These are phyloP conservation scores for Rhazya stricta DNA, from an alignment of 257 asterid genomes.

Conservation along the genomic window DNA sequence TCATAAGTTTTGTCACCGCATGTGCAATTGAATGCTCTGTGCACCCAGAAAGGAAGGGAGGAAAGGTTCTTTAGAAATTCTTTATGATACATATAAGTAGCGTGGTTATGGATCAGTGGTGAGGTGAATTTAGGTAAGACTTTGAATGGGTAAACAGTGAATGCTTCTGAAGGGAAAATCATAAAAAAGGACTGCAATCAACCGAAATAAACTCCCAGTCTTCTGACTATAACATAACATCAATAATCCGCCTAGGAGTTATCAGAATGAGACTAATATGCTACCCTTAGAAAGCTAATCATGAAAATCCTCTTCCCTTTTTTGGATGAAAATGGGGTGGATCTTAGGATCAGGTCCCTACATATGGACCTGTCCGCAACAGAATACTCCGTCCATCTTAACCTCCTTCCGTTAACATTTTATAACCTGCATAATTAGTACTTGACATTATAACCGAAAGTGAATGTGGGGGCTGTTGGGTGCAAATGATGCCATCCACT, in stretches of 20 bases:
- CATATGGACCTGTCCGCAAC: too few species aligned
- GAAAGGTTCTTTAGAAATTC: background rate
- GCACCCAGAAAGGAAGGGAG: background rate
- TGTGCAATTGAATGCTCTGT: background rate
- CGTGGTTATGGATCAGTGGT: background rate
- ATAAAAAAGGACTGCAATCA: background rate
- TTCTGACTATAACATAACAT: conserved; percentile 4
- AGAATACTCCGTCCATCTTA: background rate
- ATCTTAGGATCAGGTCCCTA: too few species aligned
- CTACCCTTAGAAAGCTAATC: conserved; percentile 1
- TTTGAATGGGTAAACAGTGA: background rate
- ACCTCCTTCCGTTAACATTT: background rate
- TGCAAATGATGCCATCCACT: conserved; percentile 11
- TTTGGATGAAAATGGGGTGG: background rate
- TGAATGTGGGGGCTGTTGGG: background rate
- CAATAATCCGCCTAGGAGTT: background rate
- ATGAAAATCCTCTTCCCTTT: background rate
- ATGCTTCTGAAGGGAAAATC: conserved; percentile 1
- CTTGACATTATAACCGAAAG: background rate
- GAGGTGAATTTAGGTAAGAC: background rate
- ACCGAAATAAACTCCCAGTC: background rate
- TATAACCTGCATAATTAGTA: background rate
- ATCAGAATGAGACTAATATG: background rate
- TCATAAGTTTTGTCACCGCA: background rate
- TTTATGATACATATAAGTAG: background rate